Evolutionary conservation across 345 rosid species (phyloP).

Genomic region (Gossypium sturtianum): DNA sequence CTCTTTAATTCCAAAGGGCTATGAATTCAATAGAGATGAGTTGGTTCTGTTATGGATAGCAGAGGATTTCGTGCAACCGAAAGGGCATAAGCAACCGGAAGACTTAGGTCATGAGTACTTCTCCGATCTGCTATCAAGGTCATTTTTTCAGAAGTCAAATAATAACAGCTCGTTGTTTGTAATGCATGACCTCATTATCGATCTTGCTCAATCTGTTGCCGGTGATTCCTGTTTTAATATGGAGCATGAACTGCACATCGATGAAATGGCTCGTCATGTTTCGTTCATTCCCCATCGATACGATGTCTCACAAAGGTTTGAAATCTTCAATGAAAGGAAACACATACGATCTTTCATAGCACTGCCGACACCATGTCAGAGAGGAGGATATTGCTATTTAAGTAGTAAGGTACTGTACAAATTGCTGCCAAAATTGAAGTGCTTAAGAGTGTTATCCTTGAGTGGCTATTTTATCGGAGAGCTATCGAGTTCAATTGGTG

Average conservation of each 20-base stretch:
- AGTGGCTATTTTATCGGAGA: conserved; percentile 4
- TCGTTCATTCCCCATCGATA: conserved; percentile 6
- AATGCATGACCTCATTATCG: conserved; percentile 24
- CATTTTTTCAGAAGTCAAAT: conserved; percentile 12
- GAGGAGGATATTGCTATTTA: not conserved
- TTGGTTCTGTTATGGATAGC: conserved; percentile 30
- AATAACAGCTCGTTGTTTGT: not conserved
- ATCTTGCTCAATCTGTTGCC: conserved; percentile 18
- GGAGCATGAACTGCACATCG: not conserved
- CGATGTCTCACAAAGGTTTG: conserved; percentile 3
- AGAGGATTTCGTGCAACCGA: conserved; percentile 13
- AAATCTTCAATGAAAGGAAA: not conserved
- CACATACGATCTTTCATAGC: conserved; percentile 5
- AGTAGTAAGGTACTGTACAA: not conserved
- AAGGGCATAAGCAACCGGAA: not conserved
- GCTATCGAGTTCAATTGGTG: conserved; percentile 16
- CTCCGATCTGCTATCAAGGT: not conserved
- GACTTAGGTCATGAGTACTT: conserved; percentile 10
- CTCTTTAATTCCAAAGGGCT: conserved; percentile 14
- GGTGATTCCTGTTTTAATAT: not conserved
- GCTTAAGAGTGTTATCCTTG: conserved; percentile 19
- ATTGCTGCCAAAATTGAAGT: conserved; percentile 11
- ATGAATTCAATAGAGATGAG: not conserved
- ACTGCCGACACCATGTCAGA: not conserved
- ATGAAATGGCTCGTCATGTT: conserved; percentile 15